Evolutionary conservation across 179 eudicot species (phyloP).

Genomic region (Nepenthes alata): DNA sequence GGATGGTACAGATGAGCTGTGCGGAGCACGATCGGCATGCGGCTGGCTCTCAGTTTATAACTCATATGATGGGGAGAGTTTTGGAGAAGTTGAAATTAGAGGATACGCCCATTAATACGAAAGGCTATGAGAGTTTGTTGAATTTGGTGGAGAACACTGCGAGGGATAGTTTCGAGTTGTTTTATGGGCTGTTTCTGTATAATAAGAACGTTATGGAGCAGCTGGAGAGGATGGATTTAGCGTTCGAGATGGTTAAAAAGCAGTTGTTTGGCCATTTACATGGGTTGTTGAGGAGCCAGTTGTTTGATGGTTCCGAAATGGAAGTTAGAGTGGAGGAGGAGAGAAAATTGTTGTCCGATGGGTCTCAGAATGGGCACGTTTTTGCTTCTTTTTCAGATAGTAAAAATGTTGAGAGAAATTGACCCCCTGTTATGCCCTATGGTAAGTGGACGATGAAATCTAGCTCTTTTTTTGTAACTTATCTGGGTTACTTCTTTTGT

Average conservation of each 20-base stretch:
- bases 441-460: too few species aligned
- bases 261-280: conserved; percentile 80
- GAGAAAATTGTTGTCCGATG: conserved; percentile 18
- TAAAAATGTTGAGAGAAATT: conserved; percentile 10
- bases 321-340: conserved; percentile 15
- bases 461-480: too few species aligned
- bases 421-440: neutral
- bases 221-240: conserved; percentile 55
- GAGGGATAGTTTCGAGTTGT: conserved; percentile 77
- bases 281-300: conserved; percentile 54
- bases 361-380: conserved; percentile 12
- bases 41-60: conserved; percentile 78
- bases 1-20: conserved; percentile 70
- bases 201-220: conserved; percentile 79
- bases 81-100: conserved; percentile 52
- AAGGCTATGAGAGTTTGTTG: conserved; percentile 81
- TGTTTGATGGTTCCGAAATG: conserved; percentile 28
- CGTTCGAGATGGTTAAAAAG: conserved; percentile 63
- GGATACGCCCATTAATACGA: conserved; percentile 68
- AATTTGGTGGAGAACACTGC: conserved; percentile 73
- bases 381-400: conserved; percentile 5
- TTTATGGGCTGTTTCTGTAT: conserved; percentile 79
- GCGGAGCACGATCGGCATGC: conserved; percentile 67
- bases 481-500: too few species aligned
- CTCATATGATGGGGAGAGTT: conserved; percentile 71